Conservation (phyloP, 768 basidiomycete genomes). For the Strobilomyces confusus region DNA sequence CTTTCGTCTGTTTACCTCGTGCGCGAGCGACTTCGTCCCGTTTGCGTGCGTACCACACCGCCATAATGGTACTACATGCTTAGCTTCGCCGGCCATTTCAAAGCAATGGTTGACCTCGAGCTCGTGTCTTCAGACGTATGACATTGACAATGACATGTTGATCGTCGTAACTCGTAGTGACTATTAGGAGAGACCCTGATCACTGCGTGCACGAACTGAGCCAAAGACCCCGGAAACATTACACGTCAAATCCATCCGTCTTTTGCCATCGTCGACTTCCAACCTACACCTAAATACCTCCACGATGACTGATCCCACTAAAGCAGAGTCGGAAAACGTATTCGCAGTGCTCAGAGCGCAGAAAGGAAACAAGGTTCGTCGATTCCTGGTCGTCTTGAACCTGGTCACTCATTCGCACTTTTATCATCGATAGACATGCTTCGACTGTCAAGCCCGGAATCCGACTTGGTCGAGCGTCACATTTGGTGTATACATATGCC, state of each 20-base stretch:
- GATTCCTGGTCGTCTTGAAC: not conserved
- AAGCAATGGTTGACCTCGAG: not conserved
- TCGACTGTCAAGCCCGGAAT: constrained; percentile 93
- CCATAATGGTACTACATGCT: not conserved
- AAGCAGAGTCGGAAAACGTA: constrained; percentile 81
- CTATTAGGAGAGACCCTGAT: constrained; percentile 8
- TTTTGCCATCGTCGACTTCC: constrained; percentile 6
- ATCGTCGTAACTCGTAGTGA: not conserved
- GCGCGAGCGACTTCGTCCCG: not conserved
- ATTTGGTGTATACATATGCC: constrained; percentile 94
- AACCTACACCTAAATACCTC: not conserved
- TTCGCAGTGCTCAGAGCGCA: constrained; percentile 80
- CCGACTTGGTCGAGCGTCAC: constrained; percentile 98
- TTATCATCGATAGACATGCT: constrained; percentile 61
- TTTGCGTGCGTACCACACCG: not conserved
- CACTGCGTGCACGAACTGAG: constrained; percentile 3
- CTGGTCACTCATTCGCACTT: not conserved
- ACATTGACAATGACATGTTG: no score
- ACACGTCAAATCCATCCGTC: constrained; percentile 14
- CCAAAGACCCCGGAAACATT: constrained; percentile 17
- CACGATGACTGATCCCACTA: constrained; percentile 70
- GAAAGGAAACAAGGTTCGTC: constrained; percentile 81
- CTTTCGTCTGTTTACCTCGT: not conserved
- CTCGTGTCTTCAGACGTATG: no score
- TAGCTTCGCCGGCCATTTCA: not conserved